Evolutionary conservation across 202 grass and related monocot genomes (phyloP), one percentile per base, ranked within the genome.

Genomic region (Sporobolus alterniflorus): DNA sequence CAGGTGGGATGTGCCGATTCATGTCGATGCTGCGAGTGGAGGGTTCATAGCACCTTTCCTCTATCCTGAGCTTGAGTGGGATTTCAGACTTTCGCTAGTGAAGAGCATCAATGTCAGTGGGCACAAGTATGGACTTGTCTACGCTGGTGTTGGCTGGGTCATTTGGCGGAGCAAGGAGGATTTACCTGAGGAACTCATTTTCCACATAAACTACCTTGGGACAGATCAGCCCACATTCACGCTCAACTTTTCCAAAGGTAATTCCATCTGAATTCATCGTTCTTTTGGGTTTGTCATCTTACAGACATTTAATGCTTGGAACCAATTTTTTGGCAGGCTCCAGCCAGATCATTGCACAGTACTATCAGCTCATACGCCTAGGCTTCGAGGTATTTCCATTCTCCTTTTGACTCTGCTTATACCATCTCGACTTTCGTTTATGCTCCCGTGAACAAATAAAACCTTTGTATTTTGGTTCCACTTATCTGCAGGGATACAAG

Each of bases 71-170:
- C 88, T 98, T 54, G 75, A 89, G 68, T 98, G 95, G 92, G 95
- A 98, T 73, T 98, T 98, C 83, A 83, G 92, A 75, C 67, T 98
- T 60, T 92, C 92, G 20, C 77, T 95, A 7, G 95, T 98, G 44
- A 98, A 91, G 90, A 98, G 95, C 76, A 95, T 98, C 36, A 98
- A 98, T 67, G 95, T 93, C 68, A 98, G 95, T 56, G 95, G 95
- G 10, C 95, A 94, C 77, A 98, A 94, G 51, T 98, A 94, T 84
- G 95, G 95, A 18, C 90, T 98, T 72, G 95, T 98, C 4, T 98
- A 98, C 26, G 71, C 95, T 31, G 95, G 95, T 32, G 68, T 98
- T 73, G 95, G 95, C 28, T 98, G 95, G 95, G 92, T 95, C 57
- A 82, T 98, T 24, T 98, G 95, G 95, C 80, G 95, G 72, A 88